phyloP scores from a whole-genome alignment of 225 moss, liverwort and hornwort species.

The Ulota crispa region DNA sequence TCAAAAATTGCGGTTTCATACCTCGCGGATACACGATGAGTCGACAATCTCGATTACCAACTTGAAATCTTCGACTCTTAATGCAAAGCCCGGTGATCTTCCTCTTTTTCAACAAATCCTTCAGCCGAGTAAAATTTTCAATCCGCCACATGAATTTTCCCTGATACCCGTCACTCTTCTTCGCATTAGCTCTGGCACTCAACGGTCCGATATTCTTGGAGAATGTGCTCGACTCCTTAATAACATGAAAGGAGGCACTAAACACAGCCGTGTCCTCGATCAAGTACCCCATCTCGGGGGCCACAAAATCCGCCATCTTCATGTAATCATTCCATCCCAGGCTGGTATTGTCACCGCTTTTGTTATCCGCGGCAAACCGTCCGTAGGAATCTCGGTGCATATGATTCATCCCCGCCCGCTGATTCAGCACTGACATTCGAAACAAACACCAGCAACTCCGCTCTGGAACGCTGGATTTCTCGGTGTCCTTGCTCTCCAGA shows the following conservation, averaged over 20 bases:
- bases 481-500: constrained; percentile 97
- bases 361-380: constrained; percentile 97
- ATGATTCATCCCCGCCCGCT: constrained; percentile 97
- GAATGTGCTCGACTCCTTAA: constrained; percentile 96
- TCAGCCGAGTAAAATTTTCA: constrained; percentile 99
- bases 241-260: constrained; percentile 98
- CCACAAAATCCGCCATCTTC: constrained; percentile 99
- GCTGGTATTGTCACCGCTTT: constrained; percentile 98
- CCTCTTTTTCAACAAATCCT: constrained; percentile 96
- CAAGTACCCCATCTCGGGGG: constrained; percentile 95
- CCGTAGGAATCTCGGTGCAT: constrained; percentile 99
- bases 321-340: constrained; percentile 99
- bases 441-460: constrained; percentile 99
- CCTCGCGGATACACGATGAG: constrained; percentile 99
- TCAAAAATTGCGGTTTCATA: constrained; percentile 34
- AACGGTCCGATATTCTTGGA: constrained; percentile 87
- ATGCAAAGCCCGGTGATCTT: constrained; percentile 99
- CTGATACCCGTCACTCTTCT: constrained; percentile 96
- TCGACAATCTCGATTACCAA: constrained; percentile 99
- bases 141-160: constrained; percentile 99
- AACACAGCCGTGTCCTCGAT: constrained; percentile 98
- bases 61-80: constrained; percentile 98
- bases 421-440: constrained; percentile 97
- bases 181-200: constrained; percentile 71
- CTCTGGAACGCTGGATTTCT: constrained; percentile 95